A percentile compares a stretch with the other conserved stretches of the same genome.
Conservation (phyloP, 2,329 filamentous ascomycete species). For the Trichoderma sp. region DNA sequence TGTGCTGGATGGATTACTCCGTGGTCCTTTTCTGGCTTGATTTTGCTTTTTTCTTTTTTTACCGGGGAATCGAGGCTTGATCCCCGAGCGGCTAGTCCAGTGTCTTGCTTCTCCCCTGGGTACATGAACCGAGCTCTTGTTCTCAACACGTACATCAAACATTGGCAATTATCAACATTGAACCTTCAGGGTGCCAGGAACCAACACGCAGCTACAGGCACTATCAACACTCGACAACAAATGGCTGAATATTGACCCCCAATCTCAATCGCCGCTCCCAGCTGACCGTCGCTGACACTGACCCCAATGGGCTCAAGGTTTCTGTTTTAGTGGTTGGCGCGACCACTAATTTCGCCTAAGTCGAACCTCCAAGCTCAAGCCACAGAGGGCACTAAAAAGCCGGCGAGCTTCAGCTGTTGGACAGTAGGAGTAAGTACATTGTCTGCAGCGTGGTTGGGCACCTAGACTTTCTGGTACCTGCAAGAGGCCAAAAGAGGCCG, state of each 20-base stretch:
- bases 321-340: neutral
- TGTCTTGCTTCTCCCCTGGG: neutral
- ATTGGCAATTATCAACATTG: neutral
- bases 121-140: neutral
- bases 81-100: neutral
- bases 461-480: neutral
- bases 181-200: neutral
- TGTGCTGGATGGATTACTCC: neutral
- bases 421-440: neutral
- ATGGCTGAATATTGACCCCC: neutral
- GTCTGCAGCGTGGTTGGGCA: neutral
- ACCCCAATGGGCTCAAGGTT: neutral
- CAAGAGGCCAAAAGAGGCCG: neutral
- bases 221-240: neutral
- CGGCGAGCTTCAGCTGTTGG: neutral
- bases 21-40: neutral
- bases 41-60: neutral
- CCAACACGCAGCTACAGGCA: neutral
- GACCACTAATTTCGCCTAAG: neutral
- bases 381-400: neutral
- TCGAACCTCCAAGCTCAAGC: neutral
- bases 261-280: neutral
- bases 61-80: neutral
- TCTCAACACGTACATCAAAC: neutral
- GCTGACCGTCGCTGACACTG: neutral